A percentile compares a stretch with the other conserved stretches of the same genome.
These are phyloP conservation scores for Phellopilus nigrolimitatus DNA, from an alignment of 1,284 basidiomycete species.

Conservation along the genomic window DNA sequence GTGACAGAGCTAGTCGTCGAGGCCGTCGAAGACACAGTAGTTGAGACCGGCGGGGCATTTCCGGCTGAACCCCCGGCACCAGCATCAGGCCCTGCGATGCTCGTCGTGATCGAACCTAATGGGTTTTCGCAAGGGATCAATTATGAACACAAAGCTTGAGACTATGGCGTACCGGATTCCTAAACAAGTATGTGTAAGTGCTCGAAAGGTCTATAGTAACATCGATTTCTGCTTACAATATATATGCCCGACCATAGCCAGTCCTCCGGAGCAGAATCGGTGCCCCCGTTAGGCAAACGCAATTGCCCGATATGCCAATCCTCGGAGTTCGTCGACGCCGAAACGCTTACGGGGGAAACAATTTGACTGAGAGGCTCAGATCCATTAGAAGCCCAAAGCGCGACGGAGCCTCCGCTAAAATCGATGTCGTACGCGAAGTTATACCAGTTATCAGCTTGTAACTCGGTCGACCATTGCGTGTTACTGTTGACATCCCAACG, in stretches of 20 bases:
- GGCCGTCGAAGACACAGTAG: constrained; percentile 1
- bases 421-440: constrained; percentile 26
- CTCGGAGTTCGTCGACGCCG: constrained; percentile 25
- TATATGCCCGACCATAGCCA: constrained; percentile 27
- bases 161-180: too few relatives aligned
- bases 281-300: constrained; percentile 24
- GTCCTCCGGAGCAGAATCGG: constrained; percentile 22
- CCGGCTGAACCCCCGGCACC: constrained; percentile 15
- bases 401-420: constrained; percentile 24
- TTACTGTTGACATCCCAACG: constrained; percentile 23
- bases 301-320: constrained; percentile 28
- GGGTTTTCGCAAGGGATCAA: too few relatives aligned
- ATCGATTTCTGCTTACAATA: too few relatives aligned
- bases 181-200: too few relatives aligned
- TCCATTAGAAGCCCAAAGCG: constrained; percentile 25
- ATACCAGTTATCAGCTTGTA: constrained; percentile 26
- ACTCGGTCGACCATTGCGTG: constrained; percentile 25
- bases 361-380: constrained; percentile 22
- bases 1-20: constrained; percentile 1
- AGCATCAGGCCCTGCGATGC: constrained; percentile 16
- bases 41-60: constrained; percentile 5
- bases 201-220: too few relatives aligned
- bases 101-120: constrained; percentile 18
- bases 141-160: too few relatives aligned
- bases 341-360: constrained; percentile 19